These are phyloP conservation scores for Monascus ruber DNA, from an alignment of 2,329 filamentous ascomycete genomes.

Conservation along the genomic window DNA sequence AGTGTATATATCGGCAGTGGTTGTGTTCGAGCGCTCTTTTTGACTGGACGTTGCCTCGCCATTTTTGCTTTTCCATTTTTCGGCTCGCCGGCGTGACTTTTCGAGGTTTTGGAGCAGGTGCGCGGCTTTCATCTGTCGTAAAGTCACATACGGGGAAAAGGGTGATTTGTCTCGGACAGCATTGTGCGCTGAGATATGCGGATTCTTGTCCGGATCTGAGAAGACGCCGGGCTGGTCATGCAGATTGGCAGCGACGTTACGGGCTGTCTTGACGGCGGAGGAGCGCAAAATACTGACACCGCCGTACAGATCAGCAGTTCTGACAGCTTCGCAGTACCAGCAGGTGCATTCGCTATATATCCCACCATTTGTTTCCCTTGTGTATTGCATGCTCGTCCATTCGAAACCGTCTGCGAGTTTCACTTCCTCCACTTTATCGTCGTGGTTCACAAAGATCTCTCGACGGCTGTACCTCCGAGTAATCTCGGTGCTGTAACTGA, in stretches of 20 bases:
- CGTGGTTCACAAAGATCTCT: slow-evolving; percentile 60
- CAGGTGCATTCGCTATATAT: slow-evolving; percentile 69
- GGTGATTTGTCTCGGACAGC: slow-evolving; percentile 37
- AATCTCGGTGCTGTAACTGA: neutral
- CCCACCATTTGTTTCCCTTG: slow-evolving; percentile 48
- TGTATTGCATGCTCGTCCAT: slow-evolving; percentile 61
- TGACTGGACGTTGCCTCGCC: slow-evolving; percentile 14
- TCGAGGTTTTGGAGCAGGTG: slow-evolving; percentile 47
- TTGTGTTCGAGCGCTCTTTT: slow-evolving; percentile 11
- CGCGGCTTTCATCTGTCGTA: slow-evolving; percentile 21
- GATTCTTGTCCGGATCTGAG: slow-evolving; percentile 42
- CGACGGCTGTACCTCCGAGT: neutral
- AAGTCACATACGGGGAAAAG: slow-evolving; percentile 8
- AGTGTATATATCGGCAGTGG: slow-evolving; percentile 11
- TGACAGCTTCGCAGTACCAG: slow-evolving; percentile 66
- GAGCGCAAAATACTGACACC: slow-evolving; percentile 26
- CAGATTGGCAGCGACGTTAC: slow-evolving; percentile 37
- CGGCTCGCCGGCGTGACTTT: slow-evolving; percentile 19
- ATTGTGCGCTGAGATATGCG: slow-evolving; percentile 65
- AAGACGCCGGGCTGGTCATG: slow-evolving; percentile 33
- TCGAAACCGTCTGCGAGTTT: slow-evolving; percentile 55
- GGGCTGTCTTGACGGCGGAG: slow-evolving; percentile 40
- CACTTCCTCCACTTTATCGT: slow-evolving; percentile 68
- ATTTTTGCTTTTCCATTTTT: slow-evolving; percentile 15
- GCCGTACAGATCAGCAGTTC: slow-evolving; percentile 43